Percentiles rank a stretch among this genome's conserved stretches.
phyloP scores from a whole-genome alignment of 2,329 filamentous ascomycete species.

The Didymosphaeria variabile region DNA sequence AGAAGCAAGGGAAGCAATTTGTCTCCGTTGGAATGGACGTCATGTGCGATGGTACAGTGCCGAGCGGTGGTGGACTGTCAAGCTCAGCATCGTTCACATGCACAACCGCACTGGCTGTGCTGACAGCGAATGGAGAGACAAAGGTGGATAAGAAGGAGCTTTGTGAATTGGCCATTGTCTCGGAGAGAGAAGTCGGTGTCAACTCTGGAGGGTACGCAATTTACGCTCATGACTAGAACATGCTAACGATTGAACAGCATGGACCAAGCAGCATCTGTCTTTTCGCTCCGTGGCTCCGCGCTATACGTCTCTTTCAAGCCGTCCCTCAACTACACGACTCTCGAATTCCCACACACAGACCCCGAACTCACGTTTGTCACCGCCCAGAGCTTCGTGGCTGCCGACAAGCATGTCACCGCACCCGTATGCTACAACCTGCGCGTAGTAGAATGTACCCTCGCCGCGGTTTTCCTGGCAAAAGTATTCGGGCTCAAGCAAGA shows the following conservation, averaged over 20 bases:
- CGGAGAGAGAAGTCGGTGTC: constrained; percentile 91
- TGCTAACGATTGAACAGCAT: constrained; percentile 67
- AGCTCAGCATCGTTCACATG: constrained; percentile 95
- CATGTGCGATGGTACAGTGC: constrained; percentile 89
- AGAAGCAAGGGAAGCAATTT: constrained; percentile 70
- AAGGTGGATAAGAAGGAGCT: constrained; percentile 89
- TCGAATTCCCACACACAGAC: constrained; percentile 81
- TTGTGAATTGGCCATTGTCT: constrained; percentile 92
- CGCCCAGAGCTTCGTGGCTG: constrained; percentile 91
- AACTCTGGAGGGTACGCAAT: constrained; percentile 85
- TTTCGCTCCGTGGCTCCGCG: constrained; percentile 84
- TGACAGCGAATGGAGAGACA: constrained; percentile 82
- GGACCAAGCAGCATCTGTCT: constrained; percentile 97
- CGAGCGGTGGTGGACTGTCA: constrained; percentile 88
- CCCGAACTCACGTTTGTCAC: constrained; percentile 92
- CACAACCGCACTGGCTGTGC: constrained; percentile 85
- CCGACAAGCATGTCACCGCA: constrained; percentile 93
- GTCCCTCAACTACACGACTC: constrained; percentile 75
- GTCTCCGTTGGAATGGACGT: constrained; percentile 82
- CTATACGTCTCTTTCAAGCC: constrained; percentile 92
- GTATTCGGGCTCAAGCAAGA: constrained; percentile 63
- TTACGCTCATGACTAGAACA: not conserved
- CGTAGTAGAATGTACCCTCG: constrained; percentile 93
- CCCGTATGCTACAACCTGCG: constrained; percentile 96
- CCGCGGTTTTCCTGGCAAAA: constrained; percentile 73